Base-by-base conservation (phyloP, 805 yeast genomes). In the Spathaspora sp. region DNA sequence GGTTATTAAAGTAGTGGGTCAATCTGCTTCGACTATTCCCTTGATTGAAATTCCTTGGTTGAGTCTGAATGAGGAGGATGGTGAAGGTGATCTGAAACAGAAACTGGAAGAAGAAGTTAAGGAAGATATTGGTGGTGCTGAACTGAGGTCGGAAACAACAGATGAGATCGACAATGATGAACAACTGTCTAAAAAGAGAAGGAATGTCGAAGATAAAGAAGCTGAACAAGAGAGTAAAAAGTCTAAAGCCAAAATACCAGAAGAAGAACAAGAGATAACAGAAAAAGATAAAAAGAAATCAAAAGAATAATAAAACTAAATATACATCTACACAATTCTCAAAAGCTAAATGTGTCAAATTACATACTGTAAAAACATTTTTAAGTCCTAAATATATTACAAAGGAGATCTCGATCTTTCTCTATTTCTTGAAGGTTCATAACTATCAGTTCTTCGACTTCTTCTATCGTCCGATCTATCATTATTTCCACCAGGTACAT, bases 41-140 rank as follows among this genome's bases (percentile, higher is more conserved):
- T 55, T 67, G 51, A 60, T 63, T 7, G 63, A 59, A 46, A 68
- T 68, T 10, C 68, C 70, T 8, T 68, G 72, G 72, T 52, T 66
- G 35, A 58, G 8, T 35, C 57, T 18, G 53, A 46, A 10, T 50
- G 32, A 5, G 52, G 48, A 17, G 35, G 20, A 18, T 20, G 14
- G 38, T 47, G 48, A 40, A 28, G 42, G 29, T 28, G 11, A 48
- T 31, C 7, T 18, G 28, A 28, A 42, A 12, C 23, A 29, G 28
- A 42, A 48, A 42, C 44, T 32, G 17, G 46, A 28, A 26, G 19
- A 11, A 11, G 35, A 31, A 14, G n/a, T 14, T 31, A 31, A 31
- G 35, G n/a, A 31, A 11, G 35, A 31, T 3, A 10, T 8, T 10
- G 8, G n/a, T 31, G 35, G 9, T 11, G 35, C n/a, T 31, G 35